Conservation (phyloP, 1,284 basidiomycete genomes). For the Trametes hirsuta region DNA sequence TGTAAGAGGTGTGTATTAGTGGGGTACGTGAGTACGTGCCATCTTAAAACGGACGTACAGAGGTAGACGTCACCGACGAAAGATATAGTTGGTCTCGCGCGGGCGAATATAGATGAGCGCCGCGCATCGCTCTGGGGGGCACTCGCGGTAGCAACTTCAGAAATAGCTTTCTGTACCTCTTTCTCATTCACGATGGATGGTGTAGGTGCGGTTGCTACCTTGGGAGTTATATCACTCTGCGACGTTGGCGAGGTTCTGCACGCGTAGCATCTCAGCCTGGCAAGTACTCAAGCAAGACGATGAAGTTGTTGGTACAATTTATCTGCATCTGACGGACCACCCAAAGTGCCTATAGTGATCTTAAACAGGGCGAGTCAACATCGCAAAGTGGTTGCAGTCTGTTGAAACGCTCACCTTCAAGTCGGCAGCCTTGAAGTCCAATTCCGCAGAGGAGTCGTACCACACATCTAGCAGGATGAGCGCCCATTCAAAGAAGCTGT, state of each 20-base stretch:
- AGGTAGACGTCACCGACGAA: constrained; percentile 37
- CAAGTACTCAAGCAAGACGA: constrained; percentile 40
- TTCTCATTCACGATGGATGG: neutral
- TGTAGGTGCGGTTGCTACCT: neutral
- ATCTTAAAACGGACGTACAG: constrained; percentile 27
- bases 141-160: too few relatives aligned
- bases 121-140: neutral
- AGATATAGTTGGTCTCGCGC: constrained; percentile 13
- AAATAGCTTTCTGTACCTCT: neutral
- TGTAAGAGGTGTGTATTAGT: neutral
- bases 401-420: constrained; percentile 48
- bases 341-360: constrained; percentile 38
- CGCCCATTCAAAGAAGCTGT: constrained; percentile 88
- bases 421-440: constrained; percentile 61
- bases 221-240: neutral
- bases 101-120: neutral
- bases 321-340: constrained; percentile 21
- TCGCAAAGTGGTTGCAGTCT: neutral
- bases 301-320: constrained; percentile 46
- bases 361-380: constrained; percentile 15
- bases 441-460: constrained; percentile 72
- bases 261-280: constrained; percentile 7
- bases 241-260: neutral
- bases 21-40: neutral
- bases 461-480: constrained; percentile 80